Evolutionary conservation across 495 filamentous ascomycete genomes (phyloP), one percentile per base, ranked within the genome.

Genomic region (Xylaria castorea): DNA sequence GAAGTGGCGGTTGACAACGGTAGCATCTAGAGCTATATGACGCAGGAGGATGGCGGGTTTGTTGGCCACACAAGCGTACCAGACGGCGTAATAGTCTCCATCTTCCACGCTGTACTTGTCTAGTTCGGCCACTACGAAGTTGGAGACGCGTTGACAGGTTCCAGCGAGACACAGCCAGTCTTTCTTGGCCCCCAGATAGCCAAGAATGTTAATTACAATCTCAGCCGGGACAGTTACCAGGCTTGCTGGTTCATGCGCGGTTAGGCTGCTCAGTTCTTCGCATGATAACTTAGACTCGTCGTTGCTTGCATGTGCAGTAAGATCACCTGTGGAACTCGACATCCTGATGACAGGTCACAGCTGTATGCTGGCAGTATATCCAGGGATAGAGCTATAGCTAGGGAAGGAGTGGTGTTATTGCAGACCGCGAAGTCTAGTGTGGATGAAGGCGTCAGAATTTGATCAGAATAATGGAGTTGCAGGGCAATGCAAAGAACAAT

Each of bases 41-140:
- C 20, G 62, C 2, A 16, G 16, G 16, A 72, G 53, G 20, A 72
- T 38, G 25, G 16, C 25, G n/a, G 18, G 18, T 0, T 67, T 72
- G 32, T 27, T 46, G 34, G 38, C 20, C 9, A 61, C 62, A 36
- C 70, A 72, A 3, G 60, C 62, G 40, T 72, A 61, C 70, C 70
- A 72, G 20, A 72, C 30, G 7, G 70, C 62, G n/a, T 60, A 72
- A 40, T 34, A 20, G 2, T 9, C 1, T 1, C n/a, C 8, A 2
- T 67, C 51, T 20, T n/a, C 12, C 1, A 30, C 22, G n/a, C 16
- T 61, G 27, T 5, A 60, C n/a, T 50, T 66, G 20, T 60, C 62
- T 5, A 72, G 38, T 16, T 72, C 70, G 18, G 70, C 9, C 7
- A 48, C 50, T 20, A 60, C 12, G 27, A 60, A 27, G 40, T 2